phyloP scores from a whole-genome alignment of 2,329 filamentous ascomycete species.

The Fusarium domesticum region DNA sequence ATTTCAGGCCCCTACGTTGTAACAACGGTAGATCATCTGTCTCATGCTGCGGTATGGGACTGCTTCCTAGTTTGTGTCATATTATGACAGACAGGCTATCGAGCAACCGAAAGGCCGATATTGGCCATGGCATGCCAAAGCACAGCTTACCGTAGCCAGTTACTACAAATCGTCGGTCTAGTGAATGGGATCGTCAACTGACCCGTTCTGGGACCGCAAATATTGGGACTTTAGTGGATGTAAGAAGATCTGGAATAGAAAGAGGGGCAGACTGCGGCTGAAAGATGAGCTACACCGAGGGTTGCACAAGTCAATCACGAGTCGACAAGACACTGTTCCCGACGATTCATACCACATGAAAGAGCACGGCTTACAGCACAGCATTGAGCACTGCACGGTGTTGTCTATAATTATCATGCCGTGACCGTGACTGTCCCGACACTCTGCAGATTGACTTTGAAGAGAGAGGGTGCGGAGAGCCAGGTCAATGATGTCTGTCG shows the following conservation, averaged over 20 bases:
- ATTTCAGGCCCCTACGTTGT: no score
- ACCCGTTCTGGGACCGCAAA: not conserved
- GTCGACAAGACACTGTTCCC: constrained; percentile 10
- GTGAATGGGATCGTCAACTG: not conserved
- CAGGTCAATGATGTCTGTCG: no score
- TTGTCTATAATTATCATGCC: constrained; percentile 2
- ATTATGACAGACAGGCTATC: no score
- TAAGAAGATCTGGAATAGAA: not conserved
- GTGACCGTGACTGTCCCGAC: constrained; percentile 8
- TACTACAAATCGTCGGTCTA: not conserved
- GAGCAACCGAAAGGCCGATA: not conserved
- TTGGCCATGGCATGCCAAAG: not conserved
- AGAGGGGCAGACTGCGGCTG: not conserved
- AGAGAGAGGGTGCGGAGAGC: not conserved
- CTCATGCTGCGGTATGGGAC: constrained; percentile 20
- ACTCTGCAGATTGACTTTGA: not conserved
- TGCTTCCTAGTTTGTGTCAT: not conserved
- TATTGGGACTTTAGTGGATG: no score
- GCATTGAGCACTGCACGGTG: constrained; percentile 7
- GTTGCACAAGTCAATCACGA: constrained; percentile 15
- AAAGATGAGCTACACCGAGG: no score
- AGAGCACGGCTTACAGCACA: constrained; percentile 5
- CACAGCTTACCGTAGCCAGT: not conserved
- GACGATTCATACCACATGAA: constrained; percentile 9
- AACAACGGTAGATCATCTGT: not conserved